Base-by-base conservation (phyloP, 116 monocot species). In the Papilionanthe hybrid region DNA sequence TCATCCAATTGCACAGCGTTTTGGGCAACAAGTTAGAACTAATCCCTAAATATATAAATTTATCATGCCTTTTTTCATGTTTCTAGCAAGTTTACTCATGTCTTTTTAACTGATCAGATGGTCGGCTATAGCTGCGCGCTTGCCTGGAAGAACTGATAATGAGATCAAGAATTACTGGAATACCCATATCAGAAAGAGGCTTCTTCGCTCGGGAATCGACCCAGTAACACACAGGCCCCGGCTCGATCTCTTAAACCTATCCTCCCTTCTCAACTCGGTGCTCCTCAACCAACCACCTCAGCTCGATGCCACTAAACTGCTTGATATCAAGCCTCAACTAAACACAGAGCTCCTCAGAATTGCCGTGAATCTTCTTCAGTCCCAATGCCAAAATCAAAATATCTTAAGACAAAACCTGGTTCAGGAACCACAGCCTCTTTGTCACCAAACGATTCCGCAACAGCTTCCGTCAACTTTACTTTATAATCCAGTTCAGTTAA, bases 201-300 rank as follows among this genome's bases (percentile, higher is more conserved):
- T 92, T 12, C 85, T 92, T 7, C 78, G 89, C n/a, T 84, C 87
- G 84, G 89, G 89, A 4, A 89, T 92, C 25, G 92, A 92, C 76
- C 92, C 92, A 0, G 89, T 89, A 18, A 89, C 90, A 17, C 93
- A 93, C 75, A 82, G 74, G 69, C 90, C 88, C 27, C 90, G 90
- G 44, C 88, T 92, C 56, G 90, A 90, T 56, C 83, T 79, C 55
- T 49, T 79, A 0, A 66, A 79, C 15, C 68, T 89, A 55, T 89
- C 92, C 4, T 50, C 87, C 5, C 89, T 92, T 76, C 83, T 92
- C 41, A 79, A 79, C 23, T 81, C 79, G 1, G 55, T 76, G 50
- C 22, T 85, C 22, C 7, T 65, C 65, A 65, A 65, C 83, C 85
- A 19, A 3, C 53, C 53, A 17, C 71, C 75, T 56, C 85, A 85